A percentile compares a stretch with the other conserved stretches of the same genome.
Conservation (phyloP, 352 stramenopile genomes). For the Peronospora destructor region DNA sequence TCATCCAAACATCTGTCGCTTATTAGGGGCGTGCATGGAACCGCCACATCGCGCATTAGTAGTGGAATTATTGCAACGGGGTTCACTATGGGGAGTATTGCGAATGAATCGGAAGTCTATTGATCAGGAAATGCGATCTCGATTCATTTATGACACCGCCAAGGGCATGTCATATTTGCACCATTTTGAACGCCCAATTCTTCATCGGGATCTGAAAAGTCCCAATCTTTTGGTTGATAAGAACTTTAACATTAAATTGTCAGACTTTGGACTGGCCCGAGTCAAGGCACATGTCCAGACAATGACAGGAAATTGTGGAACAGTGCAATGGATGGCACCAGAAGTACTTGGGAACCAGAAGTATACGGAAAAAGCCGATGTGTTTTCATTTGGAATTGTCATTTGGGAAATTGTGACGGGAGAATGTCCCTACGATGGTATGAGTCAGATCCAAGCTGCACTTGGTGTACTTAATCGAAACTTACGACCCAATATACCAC, state of each 20-base stretch:
- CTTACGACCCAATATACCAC: slow-evolving; percentile 53
- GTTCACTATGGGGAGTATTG: slow-evolving; percentile 90
- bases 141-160: slow-evolving; percentile 68
- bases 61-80: slow-evolving; percentile 87
- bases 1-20: slow-evolving; percentile 94
- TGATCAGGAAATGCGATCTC: slow-evolving; percentile 43
- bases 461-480: slow-evolving; percentile 68
- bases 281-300: slow-evolving; percentile 81
- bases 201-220: slow-evolving; percentile 82
- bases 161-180: slow-evolving; percentile 84
- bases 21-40: slow-evolving; percentile 91
- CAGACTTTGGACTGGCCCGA: slow-evolving; percentile 75
- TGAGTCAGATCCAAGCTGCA: slow-evolving; percentile 75
- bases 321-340: slow-evolving; percentile 61
- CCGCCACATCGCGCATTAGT: slow-evolving; percentile 90
- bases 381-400: slow-evolving; percentile 88
- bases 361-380: slow-evolving; percentile 88
- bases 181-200: slow-evolving; percentile 72
- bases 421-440: slow-evolving; percentile 82
- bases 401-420: slow-evolving; percentile 88
- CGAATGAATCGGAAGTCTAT: slow-evolving; percentile 52
- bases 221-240: slow-evolving; percentile 79
- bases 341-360: slow-evolving; percentile 81
- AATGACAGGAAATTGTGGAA: slow-evolving; percentile 83
- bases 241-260: slow-evolving; percentile 82